Evolutionary conservation across 1,139 yeast genomes (phyloP).

Genomic region (Neolecta irregularis): DNA sequence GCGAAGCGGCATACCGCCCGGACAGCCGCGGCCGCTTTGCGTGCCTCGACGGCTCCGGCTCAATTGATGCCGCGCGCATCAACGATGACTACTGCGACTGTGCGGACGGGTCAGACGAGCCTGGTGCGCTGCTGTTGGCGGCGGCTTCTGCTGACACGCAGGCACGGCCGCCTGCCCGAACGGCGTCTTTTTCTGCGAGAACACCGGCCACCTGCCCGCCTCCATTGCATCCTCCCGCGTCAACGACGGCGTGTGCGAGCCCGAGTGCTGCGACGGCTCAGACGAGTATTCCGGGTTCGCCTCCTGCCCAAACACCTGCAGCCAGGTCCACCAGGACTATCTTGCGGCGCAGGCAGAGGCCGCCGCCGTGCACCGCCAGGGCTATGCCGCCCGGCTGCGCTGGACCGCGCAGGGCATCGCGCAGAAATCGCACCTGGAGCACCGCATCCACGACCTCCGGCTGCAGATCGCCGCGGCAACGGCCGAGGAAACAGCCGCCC

Average conservation of each 20-base stretch:
- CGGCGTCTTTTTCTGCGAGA: conserved; percentile 55
- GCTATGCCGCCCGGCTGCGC: too few species aligned
- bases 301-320: conserved; percentile 46
- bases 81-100: conserved; percentile 81
- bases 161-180: conserved; percentile 18
- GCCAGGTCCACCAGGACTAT: conserved; percentile 29
- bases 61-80: conserved; percentile 8
- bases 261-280: conserved; percentile 90
- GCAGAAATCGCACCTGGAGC: too few species aligned
- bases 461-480: conserved; percentile 7
- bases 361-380: too few species aligned
- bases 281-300: conserved; percentile 46
- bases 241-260: conserved; percentile 88
- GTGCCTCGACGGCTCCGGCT: conserved; percentile 11
- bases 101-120: conserved; percentile 96
- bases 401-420: too few species aligned
- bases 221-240: conserved; percentile 30
- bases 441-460: background rate
- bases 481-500: background rate
- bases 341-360: too few species aligned
- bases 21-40: conserved; percentile 1
- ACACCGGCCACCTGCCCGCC: conserved; percentile 42
- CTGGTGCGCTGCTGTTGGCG: conserved; percentile 57
- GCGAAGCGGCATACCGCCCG: conserved; percentile 3
- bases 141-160: conserved; percentile 15